Evolutionary conservation across 129 eudicot genomes (phyloP).

Genomic region (Flaveria bidentis): DNA sequence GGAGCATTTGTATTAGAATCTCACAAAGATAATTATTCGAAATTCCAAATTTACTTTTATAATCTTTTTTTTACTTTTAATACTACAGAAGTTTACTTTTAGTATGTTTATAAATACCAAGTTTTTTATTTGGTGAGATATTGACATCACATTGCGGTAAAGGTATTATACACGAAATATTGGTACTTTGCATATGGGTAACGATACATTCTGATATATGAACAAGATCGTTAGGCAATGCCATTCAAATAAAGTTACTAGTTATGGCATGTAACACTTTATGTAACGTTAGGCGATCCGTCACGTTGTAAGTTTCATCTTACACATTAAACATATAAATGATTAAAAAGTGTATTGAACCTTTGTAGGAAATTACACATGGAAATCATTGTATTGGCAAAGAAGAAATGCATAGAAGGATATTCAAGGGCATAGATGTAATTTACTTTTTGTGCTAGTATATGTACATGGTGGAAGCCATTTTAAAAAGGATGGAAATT

Average conservation of each 20-base stretch:
- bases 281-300: slow-evolving; percentile 32
- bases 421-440: background rate
- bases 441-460: background rate
- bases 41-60: background rate
- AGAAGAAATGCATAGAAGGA: background rate
- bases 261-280: slow-evolving; percentile 29
- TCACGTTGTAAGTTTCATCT: slow-evolving; percentile 25
- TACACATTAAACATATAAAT: slow-evolving; percentile 16
- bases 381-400: slow-evolving; percentile 11
- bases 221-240: slow-evolving; percentile 37
- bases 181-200: slow-evolving; percentile 28
- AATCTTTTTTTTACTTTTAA: no score
- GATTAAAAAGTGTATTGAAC: slow-evolving; percentile 16
- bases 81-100: no score
- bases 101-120: background rate
- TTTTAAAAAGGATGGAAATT: no score
- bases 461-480: background rate
- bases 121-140: background rate
- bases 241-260: slow-evolving; percentile 31
- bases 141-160: slow-evolving; percentile 10
- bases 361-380: slow-evolving; percentile 24
- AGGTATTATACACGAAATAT: slow-evolving; percentile 20
- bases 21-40: background rate
- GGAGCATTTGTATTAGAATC: no score
- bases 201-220: slow-evolving; percentile 11